Percentiles rank a stretch among this genome's conserved stretches.
These are phyloP conservation scores for Hirsutella thompsonii DNA, from an alignment of 2,329 filamentous ascomycete species.

Conservation along the genomic window DNA sequence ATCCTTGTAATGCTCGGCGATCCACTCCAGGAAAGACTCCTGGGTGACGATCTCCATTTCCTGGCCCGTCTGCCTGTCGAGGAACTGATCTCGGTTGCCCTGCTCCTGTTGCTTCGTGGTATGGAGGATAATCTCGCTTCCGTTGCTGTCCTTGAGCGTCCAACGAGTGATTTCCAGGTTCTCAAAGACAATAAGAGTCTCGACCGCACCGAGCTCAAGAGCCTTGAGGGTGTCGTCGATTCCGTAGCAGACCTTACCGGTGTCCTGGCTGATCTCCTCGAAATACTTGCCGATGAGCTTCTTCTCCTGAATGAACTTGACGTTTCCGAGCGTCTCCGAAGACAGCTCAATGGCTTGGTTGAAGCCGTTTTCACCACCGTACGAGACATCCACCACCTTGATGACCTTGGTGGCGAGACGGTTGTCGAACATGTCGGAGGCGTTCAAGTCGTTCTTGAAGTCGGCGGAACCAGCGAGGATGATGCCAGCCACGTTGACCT, in stretches of 20 bases:
- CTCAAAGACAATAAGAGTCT: conserved; percentile 92
- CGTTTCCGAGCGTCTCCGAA: conserved; percentile 90
- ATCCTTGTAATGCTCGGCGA: conserved; percentile 96
- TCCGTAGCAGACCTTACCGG: conserved; percentile 93
- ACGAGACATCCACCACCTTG: conserved; percentile 98
- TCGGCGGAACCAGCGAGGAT: conserved; percentile 95
- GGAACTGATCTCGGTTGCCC: conserved; percentile 66
- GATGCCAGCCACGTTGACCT: conserved; percentile 91
- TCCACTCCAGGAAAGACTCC: conserved; percentile 96
- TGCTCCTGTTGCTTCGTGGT: conserved; percentile 70
- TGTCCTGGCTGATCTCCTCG: conserved; percentile 97
- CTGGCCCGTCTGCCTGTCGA: conserved; percentile 89
- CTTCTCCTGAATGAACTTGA: conserved; percentile 99
- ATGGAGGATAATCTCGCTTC: conserved; percentile 64
- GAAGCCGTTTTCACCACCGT: conserved; percentile 98
- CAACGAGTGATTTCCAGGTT: conserved; percentile 92
- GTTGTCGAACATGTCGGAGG: conserved; percentile 91
- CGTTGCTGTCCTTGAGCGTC: conserved; percentile 69
- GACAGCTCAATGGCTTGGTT: conserved; percentile 98
- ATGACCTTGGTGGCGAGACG: conserved; percentile 91
- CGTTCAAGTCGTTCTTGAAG: conserved; percentile 99
- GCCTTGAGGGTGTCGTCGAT: conserved; percentile 97
- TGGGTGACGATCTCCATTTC: conserved; percentile 92
- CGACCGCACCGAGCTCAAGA: conserved; percentile 85
- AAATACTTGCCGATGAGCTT: conserved; percentile 99